A percentile compares a stretch with the other conserved stretches of the same genome.
Evolutionary conservation across 2,329 filamentous ascomycete genomes (phyloP).

Genomic region (Cytospora leucostoma): DNA sequence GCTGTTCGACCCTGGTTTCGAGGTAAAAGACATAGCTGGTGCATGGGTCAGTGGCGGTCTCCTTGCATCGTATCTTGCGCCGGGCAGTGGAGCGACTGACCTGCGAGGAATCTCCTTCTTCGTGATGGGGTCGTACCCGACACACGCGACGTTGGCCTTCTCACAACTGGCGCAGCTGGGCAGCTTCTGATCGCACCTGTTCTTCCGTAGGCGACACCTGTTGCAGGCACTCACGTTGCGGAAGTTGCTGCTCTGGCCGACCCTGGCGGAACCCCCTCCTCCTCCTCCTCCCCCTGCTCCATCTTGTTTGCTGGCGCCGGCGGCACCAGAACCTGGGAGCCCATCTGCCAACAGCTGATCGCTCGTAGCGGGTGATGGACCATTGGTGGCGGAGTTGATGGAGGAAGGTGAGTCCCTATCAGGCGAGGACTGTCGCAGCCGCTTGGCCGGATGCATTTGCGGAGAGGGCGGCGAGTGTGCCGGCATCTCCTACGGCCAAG

Average conservation of each 20-base stretch:
- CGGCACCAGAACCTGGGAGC: constrained; percentile 33
- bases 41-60: neutral
- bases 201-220: constrained; percentile 87
- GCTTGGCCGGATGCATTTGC: constrained; percentile 56
- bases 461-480: constrained; percentile 52
- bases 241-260: constrained; percentile 66
- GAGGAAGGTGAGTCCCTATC: constrained; percentile 47
- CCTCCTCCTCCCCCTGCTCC: constrained; percentile 35
- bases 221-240: constrained; percentile 94
- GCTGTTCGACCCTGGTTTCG: constrained; percentile 79
- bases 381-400: constrained; percentile 40
- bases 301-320: constrained; percentile 31
- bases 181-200: constrained; percentile 89
- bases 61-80: neutral
- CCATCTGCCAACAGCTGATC: constrained; percentile 31
- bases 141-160: constrained; percentile 88
- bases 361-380: constrained; percentile 39
- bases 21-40: constrained; percentile 89
- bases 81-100: constrained; percentile 54
- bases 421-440: constrained; percentile 56
- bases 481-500: constrained; percentile 41
- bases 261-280: constrained; percentile 41
- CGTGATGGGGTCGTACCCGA: constrained; percentile 94
- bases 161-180: constrained; percentile 90
- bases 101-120: constrained; percentile 93